These are phyloP conservation scores for Chamaenerion angustifolium DNA, from an alignment of 345 rosid species.

Conservation along the genomic window DNA sequence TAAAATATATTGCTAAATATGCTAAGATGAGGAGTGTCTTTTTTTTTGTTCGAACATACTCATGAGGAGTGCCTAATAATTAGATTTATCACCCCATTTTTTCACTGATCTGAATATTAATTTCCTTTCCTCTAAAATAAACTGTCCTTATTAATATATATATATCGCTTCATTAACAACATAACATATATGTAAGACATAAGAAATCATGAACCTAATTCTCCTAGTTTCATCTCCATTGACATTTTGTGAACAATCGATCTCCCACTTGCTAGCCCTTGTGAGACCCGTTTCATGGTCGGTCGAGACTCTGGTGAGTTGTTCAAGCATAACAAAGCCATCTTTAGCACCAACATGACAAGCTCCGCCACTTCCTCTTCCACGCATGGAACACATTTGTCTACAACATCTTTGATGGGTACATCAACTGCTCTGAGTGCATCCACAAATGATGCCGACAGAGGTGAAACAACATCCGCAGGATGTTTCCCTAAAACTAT, in stretches of 20 bases:
- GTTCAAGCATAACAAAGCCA: slow-evolving; percentile 3
- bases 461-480: background rate
- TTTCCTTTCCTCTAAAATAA: no score
- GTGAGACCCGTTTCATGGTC: slow-evolving; percentile 1
- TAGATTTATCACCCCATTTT: no score
- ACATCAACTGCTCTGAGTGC: background rate
- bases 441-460: background rate
- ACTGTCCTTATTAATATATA: no score
- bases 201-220: background rate
- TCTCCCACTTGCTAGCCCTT: background rate
- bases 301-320: background rate
- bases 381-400: background rate
- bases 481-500: slow-evolving; percentile 4
- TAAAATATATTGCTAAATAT: no score
- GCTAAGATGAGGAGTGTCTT: no score
- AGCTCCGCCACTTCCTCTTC: background rate
- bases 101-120: no score
- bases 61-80: no score
- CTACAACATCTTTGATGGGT: slow-evolving; percentile 3
- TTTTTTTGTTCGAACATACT: no score
- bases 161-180: no score
- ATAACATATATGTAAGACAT: no score
- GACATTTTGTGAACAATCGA: background rate
- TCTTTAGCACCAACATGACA: background rate
- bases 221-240: background rate